Evolutionary conservation across 805 yeast species (phyloP), one percentile per base, ranked within the genome.

Genomic region (Saccharomycopsis javanensis): DNA sequence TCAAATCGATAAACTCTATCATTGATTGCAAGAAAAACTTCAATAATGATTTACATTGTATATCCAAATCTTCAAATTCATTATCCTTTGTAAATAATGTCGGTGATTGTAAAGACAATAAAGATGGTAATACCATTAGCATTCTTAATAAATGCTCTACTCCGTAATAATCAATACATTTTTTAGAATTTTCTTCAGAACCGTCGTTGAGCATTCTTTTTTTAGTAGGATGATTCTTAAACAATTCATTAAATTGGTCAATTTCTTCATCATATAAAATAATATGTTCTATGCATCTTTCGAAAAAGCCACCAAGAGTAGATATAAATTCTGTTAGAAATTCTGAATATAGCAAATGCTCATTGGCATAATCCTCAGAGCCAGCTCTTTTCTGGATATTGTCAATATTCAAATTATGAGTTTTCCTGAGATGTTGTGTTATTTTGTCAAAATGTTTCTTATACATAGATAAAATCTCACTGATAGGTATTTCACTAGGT

Each of bases 91-190:
- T 13, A 16, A 42, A 42, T 25, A 42, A 20, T 2, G 23, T 8
- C 23, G 48, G 48, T 5, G 48, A 42, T 20, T 42, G 48, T 92
- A 42, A 42, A 8, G 48, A 8, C 10, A 42, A 18, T 11, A 42
- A 42, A 42, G 48, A 42, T 0, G 99, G 98, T 50, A 94, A 71
- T 1, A 87, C 75, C 11, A 88, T 84, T 62, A 90, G 73, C 57
- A 92, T 71, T 62, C 99, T 74, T 60, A 91, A 70, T 38, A 94
- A 71, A 69, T 91, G 97, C 64, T 88, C 91, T 0, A 84, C 75
- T 0, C 97, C 96, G 65, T 91, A 92, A 0, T 83, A 42, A 42
- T 42, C 48, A 10, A 20, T 15, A 20, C 23, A 20, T 42, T 18
- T 42, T 20, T 11, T 42, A 20, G 11, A 8, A 11, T 27, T 20